phyloP scores from a whole-genome alignment of 805 yeast species.

The Ogataea methanolica region DNA sequence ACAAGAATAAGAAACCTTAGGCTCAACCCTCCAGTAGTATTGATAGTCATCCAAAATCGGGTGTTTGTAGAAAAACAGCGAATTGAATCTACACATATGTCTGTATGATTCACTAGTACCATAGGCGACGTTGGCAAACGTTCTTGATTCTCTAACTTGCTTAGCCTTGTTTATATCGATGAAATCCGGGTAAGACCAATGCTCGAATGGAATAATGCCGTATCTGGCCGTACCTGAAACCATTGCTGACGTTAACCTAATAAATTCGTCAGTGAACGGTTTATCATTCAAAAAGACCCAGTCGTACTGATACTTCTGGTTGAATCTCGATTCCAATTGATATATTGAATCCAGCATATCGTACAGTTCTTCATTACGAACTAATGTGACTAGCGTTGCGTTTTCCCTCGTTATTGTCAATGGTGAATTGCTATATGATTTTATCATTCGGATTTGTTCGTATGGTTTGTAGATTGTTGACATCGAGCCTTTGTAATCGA shows the following conservation, averaged over 20 bases:
- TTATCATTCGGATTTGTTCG: constrained; percentile 21
- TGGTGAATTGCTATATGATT: constrained; percentile 8
- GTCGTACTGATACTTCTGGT: constrained; percentile 35
- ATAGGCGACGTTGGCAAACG: constrained; percentile 42
- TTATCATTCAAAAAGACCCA: constrained; percentile 47
- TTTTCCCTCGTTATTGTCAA: constrained; percentile 33
- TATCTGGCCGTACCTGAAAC: constrained; percentile 44
- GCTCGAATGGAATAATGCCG: constrained; percentile 42
- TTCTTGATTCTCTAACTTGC: constrained; percentile 30
- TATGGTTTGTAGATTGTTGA: constrained; percentile 17
- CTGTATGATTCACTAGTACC: constrained; percentile 65
- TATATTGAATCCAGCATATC: constrained; percentile 38
- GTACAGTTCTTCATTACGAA: constrained; percentile 38
- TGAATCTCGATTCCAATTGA: constrained; percentile 37
- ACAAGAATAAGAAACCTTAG: constrained; percentile 46
- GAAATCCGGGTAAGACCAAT: constrained; percentile 50
- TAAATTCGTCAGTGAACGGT: constrained; percentile 40
- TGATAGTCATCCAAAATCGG: constrained; percentile 48
- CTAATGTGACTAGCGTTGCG: constrained; percentile 56
- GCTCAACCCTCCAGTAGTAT: constrained; percentile 62
- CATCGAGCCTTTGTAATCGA: constrained; percentile 16
- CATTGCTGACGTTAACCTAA: constrained; percentile 30
- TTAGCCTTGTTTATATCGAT: constrained; percentile 39
- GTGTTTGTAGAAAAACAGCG: constrained; percentile 53
- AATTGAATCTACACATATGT: constrained; percentile 58